phyloP scores from a whole-genome alignment of 2,329 filamentous ascomycete species.

The Arthrobotrys musiformis region DNA sequence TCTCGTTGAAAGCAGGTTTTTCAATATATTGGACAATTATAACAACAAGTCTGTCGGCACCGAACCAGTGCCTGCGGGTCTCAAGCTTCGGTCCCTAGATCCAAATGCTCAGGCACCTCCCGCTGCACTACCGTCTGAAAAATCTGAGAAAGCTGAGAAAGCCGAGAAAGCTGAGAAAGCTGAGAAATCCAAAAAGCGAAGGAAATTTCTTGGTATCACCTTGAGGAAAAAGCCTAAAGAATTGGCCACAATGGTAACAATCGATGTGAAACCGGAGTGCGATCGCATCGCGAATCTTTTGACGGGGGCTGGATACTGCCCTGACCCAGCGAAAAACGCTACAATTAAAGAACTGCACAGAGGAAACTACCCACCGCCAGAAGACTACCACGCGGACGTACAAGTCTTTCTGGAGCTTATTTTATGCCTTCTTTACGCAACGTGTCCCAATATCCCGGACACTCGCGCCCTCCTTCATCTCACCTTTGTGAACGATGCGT shows the following conservation, averaged over 20 bases:
- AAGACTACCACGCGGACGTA: conserved; percentile 36
- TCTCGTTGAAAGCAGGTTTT: neutral
- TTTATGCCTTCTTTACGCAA: conserved; percentile 26
- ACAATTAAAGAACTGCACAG: neutral
- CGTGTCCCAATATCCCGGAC: conserved; percentile 25
- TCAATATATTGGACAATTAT: conserved; percentile 39
- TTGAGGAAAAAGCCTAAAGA: neutral
- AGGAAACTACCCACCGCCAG: conserved; percentile 28
- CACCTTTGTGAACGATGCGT: conserved; percentile 21
- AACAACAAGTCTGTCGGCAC: neutral
- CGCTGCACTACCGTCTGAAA: neutral
- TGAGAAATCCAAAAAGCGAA: neutral
- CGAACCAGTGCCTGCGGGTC: neutral
- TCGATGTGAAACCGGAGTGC: neutral
- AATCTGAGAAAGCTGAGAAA: too few species aligned
- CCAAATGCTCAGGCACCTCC: neutral
- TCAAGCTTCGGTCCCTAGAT: too few species aligned
- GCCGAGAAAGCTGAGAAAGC: too few species aligned
- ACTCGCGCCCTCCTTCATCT: conserved; percentile 23
- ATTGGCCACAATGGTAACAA: neutral
- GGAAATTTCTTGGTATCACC: neutral
- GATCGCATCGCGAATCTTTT: conserved; percentile 19
- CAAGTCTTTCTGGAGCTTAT: conserved; percentile 41
- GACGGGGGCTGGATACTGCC: conserved; percentile 16
- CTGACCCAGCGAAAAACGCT: neutral